Conservation (phyloP, 495 filamentous ascomycete genomes). For the Neurospora sp. region DNA sequence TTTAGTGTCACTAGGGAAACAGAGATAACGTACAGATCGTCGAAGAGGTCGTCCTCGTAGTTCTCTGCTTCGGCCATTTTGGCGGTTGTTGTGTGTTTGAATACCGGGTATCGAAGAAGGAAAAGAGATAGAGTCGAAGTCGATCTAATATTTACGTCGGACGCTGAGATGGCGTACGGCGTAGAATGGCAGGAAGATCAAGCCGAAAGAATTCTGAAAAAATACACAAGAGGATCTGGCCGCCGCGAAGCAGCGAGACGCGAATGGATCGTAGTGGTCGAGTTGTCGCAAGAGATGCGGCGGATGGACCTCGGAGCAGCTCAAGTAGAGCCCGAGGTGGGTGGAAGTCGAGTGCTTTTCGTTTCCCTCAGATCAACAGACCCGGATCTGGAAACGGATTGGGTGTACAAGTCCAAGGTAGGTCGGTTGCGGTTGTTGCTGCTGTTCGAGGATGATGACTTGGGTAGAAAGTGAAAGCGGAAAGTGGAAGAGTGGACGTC, state of each 20-base stretch:
- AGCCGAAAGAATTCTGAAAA: not conserved
- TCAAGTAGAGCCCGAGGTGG: not conserved
- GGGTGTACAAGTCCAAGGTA: not conserved
- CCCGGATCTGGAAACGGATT: not conserved
- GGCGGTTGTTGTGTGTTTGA: slow-evolving; percentile 4
- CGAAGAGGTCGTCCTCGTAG: slow-evolving; percentile 95
- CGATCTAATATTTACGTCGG: not conserved
- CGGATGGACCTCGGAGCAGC: not conserved
- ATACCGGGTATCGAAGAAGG: not conserved
- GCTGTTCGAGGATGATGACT: not conserved
- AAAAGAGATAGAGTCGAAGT: not conserved
- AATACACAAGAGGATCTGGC: not conserved
- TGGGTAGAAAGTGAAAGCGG: not conserved
- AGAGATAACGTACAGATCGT: slow-evolving; percentile 69
- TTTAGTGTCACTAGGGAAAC: not conserved
- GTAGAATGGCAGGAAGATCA: not conserved
- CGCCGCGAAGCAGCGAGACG: not conserved
- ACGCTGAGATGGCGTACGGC: not conserved
- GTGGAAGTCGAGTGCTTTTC: not conserved
- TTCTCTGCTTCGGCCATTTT: slow-evolving; percentile 81
- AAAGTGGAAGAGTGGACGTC: not conserved
- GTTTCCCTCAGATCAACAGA: not conserved
- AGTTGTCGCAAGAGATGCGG: not conserved
- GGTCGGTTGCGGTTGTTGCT: not conserved
- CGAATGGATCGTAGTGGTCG: not conserved